Evolutionary conservation across 306 rosid species (phyloP), one percentile per base, ranked within the genome.

Genomic region (Fragaria iinumae): DNA sequence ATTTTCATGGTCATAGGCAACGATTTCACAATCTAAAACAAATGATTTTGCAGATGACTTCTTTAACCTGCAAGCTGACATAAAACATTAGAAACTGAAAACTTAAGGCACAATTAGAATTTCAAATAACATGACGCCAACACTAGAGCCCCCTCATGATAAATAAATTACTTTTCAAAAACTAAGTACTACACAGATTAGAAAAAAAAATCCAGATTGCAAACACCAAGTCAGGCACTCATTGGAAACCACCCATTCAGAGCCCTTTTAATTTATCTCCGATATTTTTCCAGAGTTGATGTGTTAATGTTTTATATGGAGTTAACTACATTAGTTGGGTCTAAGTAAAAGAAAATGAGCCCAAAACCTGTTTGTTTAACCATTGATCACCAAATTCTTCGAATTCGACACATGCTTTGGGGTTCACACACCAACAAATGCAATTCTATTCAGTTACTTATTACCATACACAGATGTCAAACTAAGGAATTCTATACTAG

Each of bases 1-100:
- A 17, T 84, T 83, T 76, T 34, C 83, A 76, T 89, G 93, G 64
- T 95, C 88, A 83, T 95, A 95, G 66, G 93, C 99, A 86, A 92
- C 99, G 73, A 95, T 79, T 86, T 95, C 97, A 79, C 99, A 92
- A 79, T 95, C 97, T 76, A 95, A 89, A 78, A 95, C 83, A 86
- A 95, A 92, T 67, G 99, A 92, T n/a, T 67, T 79, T 69, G 90
- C 92, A 71, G 84, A 70, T 76, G 97, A 20, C 86, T 92, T 95
- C 89, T 90, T 95, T 76, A 90, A 78, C 91, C 97, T 95, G 93
- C 79, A 85, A 69, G 63, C 69, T 68, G 71, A 77, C 81, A 59
- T 76, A 63, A 85, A 73, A 77, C 75, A 77, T 85, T 81, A 91
- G 69, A 49, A 63, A 32, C 48, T 52, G 34, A 43, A 56, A 52